Evolutionary conservation across 768 basidiomycete genomes (phyloP), one percentile per base, ranked within the genome.

Genomic region (Zangia roseola): DNA sequence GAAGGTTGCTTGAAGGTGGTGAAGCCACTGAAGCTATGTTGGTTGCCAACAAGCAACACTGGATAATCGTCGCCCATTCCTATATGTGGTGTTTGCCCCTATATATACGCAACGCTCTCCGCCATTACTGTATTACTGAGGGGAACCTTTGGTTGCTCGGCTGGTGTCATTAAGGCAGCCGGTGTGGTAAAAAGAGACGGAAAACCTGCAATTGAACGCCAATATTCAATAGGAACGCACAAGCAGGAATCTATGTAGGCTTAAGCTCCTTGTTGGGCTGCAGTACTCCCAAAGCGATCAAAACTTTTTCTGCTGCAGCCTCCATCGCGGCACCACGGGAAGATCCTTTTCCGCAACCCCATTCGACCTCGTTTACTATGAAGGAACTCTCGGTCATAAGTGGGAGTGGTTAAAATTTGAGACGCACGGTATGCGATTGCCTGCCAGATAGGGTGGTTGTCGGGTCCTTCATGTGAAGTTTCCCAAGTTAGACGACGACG

Each of bases 391-490:
- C 12, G 5, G 31, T 35, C 19, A 4, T 19, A 21, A 17, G 13
- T n/a, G 44, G 12, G 16, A 28, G 21, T 23, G 14, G 41, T 25
- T 5, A 34, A 38, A 36, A 31, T 6, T 19, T 28, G 42, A 23
- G 19, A 60, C 63, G 25, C 28, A 65, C 62, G 5, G 31, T 44
- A 47, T 0, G 63, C 62, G 21, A 63, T 49, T 14, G 54, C 63
- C 12, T 47, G 34, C 62, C 62, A 65, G 10, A 40, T 63, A 9
- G 63, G 62, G 16, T 35, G 48, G 43, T 65, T 52, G 35, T 54
- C 45, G 30, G 62, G 53, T 7, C 62, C 63, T 2, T 50, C 46
- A 1, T 3, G 10, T 5, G 46, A 49, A 0, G 16, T 49, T 45
- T 60, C 53, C 63, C 63, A 63, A 19, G 40, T 49, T 38, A 63